phyloP scores from a whole-genome alignment of 2,329 filamentous ascomycete species.

The Aspergillus sp. region DNA sequence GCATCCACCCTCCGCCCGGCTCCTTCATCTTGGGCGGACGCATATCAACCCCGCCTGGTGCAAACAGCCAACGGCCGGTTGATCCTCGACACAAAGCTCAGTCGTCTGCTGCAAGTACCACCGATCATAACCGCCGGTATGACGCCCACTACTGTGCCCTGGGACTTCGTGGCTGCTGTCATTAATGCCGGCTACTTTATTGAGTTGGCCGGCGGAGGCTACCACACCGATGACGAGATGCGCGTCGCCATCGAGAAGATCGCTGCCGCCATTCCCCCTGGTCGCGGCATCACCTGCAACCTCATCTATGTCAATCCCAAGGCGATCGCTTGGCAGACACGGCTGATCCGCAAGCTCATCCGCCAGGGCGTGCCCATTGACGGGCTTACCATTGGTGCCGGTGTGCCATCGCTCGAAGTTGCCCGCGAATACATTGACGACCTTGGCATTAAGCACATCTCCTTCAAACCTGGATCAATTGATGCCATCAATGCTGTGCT shows the following conservation, averaged over 20 bases:
- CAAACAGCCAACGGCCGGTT: neutral
- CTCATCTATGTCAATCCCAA: neutral
- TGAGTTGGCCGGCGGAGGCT: neutral
- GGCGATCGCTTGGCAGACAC: neutral
- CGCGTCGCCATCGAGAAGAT: neutral
- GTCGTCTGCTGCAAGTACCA: neutral
- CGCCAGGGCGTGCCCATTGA: neutral
- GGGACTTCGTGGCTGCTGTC: neutral
- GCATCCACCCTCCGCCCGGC: neutral
- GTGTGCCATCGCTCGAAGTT: neutral
- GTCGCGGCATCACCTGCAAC: neutral
- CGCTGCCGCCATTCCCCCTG: neutral
- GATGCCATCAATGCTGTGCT: neutral
- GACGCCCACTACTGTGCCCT: neutral
- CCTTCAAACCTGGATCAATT: neutral
- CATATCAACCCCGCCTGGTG: neutral
- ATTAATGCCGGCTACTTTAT: neutral
- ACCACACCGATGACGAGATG: slow-evolving; percentile 1
- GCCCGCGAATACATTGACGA: neutral
- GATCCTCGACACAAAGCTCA: neutral
- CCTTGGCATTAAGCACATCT: neutral
- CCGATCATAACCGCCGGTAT: neutral
- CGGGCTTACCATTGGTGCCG: neutral
- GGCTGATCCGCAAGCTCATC: neutral
- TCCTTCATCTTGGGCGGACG: neutral